Evolutionary conservation across 1,284 basidiomycete genomes (phyloP), one percentile per base, ranked within the genome.

Genomic region (Boletus albobrunnescens): DNA sequence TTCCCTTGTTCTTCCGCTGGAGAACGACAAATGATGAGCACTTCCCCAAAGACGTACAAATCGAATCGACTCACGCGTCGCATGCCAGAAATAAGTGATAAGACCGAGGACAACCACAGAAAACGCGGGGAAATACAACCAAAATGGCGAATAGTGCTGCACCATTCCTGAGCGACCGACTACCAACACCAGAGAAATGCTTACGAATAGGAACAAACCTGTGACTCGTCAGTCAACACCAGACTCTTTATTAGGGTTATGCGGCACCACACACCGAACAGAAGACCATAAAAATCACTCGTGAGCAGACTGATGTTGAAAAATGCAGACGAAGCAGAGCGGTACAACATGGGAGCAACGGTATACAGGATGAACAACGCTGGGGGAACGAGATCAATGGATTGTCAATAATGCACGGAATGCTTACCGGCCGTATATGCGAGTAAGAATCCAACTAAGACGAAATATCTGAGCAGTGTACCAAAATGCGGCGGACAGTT

Each of bases 281-380:
- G 70, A 42, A 93, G 74, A 17, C 89, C 87, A 61, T 85, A 93
- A 57, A 92, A 93, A 68, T 92, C 87, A 62, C 83, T 84, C 14
- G 90, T 85, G 17, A 93, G 77, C 13, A 93, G 67, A 56, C 82
- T 87, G 52, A 92, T 74, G 59, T 92, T 92, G 70, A 83, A 92
- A 71, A 82, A 92, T 10, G 85, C 79, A 19, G 87, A 87, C 1
- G 88, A 91, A 6, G 88, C 84, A 61, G 86, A 75, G 50, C 91
- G 81, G 69, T 91, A 93, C 22, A 93, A 68, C 54, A 91, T 60
- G n/a, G 90, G 90, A 3, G 90, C 87, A 37, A 85, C 77, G 36
- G 89, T 91, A 65, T 92, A 92, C 43, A 92, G 65, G 56, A 89
- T 82, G 50, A 87, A 73, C 90, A 92, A 86, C 1, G 87, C 86